These are phyloP conservation scores for Biscogniauxia sp. DNA, from an alignment of 2,329 filamentous ascomycete genomes.

Conservation along the genomic window DNA sequence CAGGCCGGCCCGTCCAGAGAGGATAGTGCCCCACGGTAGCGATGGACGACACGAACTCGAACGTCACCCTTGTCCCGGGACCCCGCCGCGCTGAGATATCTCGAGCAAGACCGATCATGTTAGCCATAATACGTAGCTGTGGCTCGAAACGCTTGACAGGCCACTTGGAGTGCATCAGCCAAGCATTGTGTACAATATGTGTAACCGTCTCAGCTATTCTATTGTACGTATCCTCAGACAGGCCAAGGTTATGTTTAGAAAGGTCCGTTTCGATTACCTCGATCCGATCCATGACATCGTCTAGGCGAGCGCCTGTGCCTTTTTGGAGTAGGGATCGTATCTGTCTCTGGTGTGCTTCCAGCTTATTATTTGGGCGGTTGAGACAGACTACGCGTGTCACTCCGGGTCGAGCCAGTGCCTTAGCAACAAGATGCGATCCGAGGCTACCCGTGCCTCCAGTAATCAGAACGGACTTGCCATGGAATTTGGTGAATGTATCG, in stretches of 20 bases:
- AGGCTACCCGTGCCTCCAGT: too few species aligned
- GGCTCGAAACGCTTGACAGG: constrained; percentile 38
- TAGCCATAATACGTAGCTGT: constrained; percentile 45
- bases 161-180: constrained; percentile 46
- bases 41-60: constrained; percentile 44
- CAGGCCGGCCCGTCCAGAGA: constrained; percentile 17
- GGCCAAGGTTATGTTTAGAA: constrained; percentile 40
- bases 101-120: constrained; percentile 44
- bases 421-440: too few species aligned
- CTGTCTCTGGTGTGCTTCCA: too few species aligned
- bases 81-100: constrained; percentile 24
- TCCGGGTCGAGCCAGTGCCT: too few species aligned
- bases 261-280: constrained; percentile 40
- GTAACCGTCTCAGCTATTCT: constrained; percentile 32
- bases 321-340: too few species aligned
- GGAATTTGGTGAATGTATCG: background rate
- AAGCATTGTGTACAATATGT: constrained; percentile 49
- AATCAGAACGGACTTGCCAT: background rate
- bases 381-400: too few species aligned
- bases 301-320: too few species aligned
- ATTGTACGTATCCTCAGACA: constrained; percentile 21
- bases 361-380: too few species aligned
- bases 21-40: constrained; percentile 35
- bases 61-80: constrained; percentile 25
- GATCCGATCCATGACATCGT: constrained; percentile 33